Conservation (phyloP, 2,329 filamentous ascomycete species). For the Penicillium sp. region DNA sequence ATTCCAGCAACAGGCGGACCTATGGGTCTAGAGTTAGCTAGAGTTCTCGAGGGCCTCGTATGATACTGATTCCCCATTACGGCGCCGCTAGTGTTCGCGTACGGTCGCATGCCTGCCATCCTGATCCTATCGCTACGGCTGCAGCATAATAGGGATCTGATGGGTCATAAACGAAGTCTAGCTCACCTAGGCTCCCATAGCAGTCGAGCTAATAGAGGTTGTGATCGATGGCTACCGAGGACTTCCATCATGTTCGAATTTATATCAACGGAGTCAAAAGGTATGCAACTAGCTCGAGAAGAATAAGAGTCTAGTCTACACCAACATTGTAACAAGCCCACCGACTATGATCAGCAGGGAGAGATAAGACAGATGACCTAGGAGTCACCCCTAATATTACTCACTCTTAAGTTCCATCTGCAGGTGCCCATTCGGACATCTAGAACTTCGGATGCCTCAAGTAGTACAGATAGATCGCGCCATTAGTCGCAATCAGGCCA, state of each 20-base stretch:
- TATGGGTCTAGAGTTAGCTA: constrained; percentile 7
- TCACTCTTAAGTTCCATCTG: neutral
- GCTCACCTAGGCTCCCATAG: constrained; percentile 34
- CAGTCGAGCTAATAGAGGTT: constrained; percentile 26
- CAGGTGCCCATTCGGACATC: neutral
- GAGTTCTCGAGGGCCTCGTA: neutral
- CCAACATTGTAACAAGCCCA: constrained; percentile 7
- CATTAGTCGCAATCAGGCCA: constrained; percentile 8
- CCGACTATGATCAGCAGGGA: neutral
- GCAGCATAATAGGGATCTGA: neutral
- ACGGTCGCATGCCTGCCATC: constrained; percentile 6
- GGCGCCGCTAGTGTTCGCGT: constrained; percentile 1
- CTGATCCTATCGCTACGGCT: neutral
- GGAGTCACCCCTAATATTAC: neutral
- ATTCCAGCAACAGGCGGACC: constrained; percentile 17
- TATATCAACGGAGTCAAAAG: neutral
- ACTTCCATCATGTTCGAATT: constrained; percentile 8
- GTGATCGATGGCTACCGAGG: constrained; percentile 7
- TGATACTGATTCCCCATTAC: neutral
- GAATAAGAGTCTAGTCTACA: constrained; percentile 1
- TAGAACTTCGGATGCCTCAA: neutral
- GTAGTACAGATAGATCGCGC: constrained; percentile 2
- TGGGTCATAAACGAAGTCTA: neutral
- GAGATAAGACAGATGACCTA: constrained; percentile 9
- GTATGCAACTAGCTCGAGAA: neutral